Evolutionary conservation across 306 rosid species (phyloP), one percentile per base, ranked within the genome.

Genomic region (Sicyos baderoa): DNA sequence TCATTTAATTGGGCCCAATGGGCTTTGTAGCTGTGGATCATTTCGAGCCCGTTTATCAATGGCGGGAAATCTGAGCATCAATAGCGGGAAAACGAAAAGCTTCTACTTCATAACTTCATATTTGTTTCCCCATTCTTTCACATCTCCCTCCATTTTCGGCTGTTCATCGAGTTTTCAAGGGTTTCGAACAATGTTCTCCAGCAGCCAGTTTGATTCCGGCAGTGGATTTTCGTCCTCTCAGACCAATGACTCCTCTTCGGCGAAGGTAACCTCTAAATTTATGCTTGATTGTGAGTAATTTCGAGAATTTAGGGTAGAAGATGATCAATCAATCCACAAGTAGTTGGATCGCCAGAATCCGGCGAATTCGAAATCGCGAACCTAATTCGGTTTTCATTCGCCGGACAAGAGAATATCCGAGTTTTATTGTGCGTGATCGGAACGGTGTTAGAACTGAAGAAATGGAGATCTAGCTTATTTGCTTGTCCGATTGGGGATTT

Each of bases 121-220:
- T 18, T 14, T 65, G 15, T 54, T 13, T 17, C 17, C 4, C 4
- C 9, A 32, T 16, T 58, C n/a, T 15, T 11, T 18, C 11, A 12
- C 14, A 16, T 3, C 65, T 35, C 37, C 53, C 5, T 49, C 2
- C 6, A 10, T 18, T 53, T 29, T 6, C 10, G 13, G 50, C 18
- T 48, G 18, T 70, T 18, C 25, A 13, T 18, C 42, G 2, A 9
- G 47, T 50, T 79, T 68, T 74, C 68, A 59, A 56, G 79, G 79
- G 75, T 82, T 86, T 69, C 70, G 19, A 11, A 65, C 52, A 90
- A 94, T 90, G 99, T 88, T 81, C 74, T 88, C 96, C 40, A 21
- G 82, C 71, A 80, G 84, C 76, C 99, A 90, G 84, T 85, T 86
- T 40, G 97, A 94, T 4, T 3, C 80, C 51, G 90, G 89, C 68